These are phyloP conservation scores for Aegilops umbellulata DNA, from an alignment of 176 grass and related monocot species.

Conservation along the genomic window DNA sequence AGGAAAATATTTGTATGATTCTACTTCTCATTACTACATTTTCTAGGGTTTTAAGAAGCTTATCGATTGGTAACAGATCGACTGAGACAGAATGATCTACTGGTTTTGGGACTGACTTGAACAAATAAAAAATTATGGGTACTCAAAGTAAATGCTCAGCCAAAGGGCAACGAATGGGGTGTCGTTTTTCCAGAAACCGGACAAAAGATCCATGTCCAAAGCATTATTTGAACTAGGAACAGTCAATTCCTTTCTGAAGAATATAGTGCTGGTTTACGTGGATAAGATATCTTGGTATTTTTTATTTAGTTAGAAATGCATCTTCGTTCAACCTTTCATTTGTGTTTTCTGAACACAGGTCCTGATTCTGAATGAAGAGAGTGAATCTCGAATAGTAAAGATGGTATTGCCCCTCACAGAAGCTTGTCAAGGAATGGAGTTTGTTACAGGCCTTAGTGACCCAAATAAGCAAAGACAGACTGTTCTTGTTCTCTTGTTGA, in stretches of 20 bases:
- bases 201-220: background rate
- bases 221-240: background rate
- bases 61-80: background rate
- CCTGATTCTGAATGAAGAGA: slow-evolving; percentile 76
- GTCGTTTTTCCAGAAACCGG: background rate
- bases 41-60: background rate
- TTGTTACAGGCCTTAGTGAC: slow-evolving; percentile 60
- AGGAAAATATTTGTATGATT: background rate
- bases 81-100: background rate
- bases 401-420: slow-evolving; percentile 79
- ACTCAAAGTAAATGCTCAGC: background rate
- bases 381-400: slow-evolving; percentile 77
- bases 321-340: slow-evolving; percentile 28
- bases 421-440: slow-evolving; percentile 72
- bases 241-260: background rate
- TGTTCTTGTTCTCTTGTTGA: slow-evolving; percentile 78
- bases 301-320: slow-evolving; percentile 28
- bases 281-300: slow-evolving; percentile 1
- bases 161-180: background rate
- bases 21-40: background rate
- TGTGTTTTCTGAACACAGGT: slow-evolving; percentile 62
- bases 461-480: slow-evolving; percentile 66
- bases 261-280: slow-evolving; percentile 1
- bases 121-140: background rate
- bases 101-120: background rate